Base-by-base conservation (phyloP, 2,329 filamentous ascomycete species). In the Colletotrichum musae region DNA sequence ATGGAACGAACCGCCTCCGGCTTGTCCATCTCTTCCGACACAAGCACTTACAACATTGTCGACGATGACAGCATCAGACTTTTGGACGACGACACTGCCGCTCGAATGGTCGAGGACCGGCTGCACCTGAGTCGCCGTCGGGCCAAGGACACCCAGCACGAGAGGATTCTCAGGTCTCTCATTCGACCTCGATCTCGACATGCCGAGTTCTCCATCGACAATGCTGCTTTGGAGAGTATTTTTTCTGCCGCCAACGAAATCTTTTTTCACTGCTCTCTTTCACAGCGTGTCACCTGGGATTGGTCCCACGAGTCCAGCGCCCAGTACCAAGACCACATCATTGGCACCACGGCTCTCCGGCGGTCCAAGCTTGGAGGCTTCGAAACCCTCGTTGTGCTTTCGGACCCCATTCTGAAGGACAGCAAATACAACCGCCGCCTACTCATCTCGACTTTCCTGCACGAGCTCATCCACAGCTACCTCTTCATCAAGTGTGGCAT, bases 391-490 rank as follows among this genome's bases (percentile, higher is more conserved):
- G 89, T 92, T 58, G 85, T 90, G 5, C 80, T 92, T 13, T 91
- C 89, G 4, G 83, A 84, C 2, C 86, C 88, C 0, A 89, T 91
- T 15, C 82, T 91, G n/a, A 81, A 80, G 47, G 83, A 87, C 71
- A 82, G 78, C 15, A 83, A 81, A 57, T 92, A 89, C 76, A 89
- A 89, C 75, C 80, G 89, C 5, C 83, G 88, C 6, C 81, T 92
- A 16, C 83, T 92, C 63, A 89, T 92, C 57, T 88, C 87, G 6
- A 90, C 89, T 0, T 91, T 92, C 71, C 74, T 92, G 54, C 90
- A 92, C 74, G 90, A 92, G 78, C 85, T 91, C 73, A 89, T 92
- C 56, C 89, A 92, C 78, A 89, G 89, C 77, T 92, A 90, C 74
- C 80, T 92, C 16, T 92, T 92, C 72, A 85, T 92, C 65, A 82